Conservation (phyloP, 2,329 filamentous ascomycete genomes). For the Venturia aucupariae region DNA sequence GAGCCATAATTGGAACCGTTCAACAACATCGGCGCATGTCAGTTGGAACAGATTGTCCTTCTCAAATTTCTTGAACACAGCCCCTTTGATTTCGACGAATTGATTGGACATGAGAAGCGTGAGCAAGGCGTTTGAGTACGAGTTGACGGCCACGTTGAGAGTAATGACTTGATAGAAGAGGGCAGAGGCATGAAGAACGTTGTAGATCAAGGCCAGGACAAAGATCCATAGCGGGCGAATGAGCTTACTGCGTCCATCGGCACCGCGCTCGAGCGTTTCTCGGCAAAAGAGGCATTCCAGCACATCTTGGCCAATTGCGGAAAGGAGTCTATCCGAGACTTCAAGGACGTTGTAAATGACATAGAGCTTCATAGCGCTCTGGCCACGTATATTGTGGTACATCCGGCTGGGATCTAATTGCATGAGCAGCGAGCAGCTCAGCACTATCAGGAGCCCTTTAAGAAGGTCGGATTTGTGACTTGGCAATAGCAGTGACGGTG, state of each 20-base stretch:
- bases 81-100: slow-evolving; percentile 97
- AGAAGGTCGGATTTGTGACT: slow-evolving; percentile 94
- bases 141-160: slow-evolving; percentile 95
- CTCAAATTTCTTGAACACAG: slow-evolving; percentile 97
- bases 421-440: slow-evolving; percentile 78
- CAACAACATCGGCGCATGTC: slow-evolving; percentile 92
- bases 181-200: slow-evolving; percentile 74
- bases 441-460: slow-evolving; percentile 79
- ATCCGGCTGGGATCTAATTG: slow-evolving; percentile 90
- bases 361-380: slow-evolving; percentile 95
- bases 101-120: slow-evolving; percentile 93
- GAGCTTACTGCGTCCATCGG: slow-evolving; percentile 83
- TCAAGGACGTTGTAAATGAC: slow-evolving; percentile 98
- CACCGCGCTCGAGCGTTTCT: slow-evolving; percentile 81
- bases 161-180: slow-evolving; percentile 98
- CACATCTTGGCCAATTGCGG: slow-evolving; percentile 89
- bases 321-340: slow-evolving; percentile 70
- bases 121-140: slow-evolving; percentile 90
- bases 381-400: slow-evolving; percentile 95
- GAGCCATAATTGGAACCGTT: slow-evolving; percentile 94
- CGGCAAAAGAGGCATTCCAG: slow-evolving; percentile 91
- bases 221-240: slow-evolving; percentile 88
- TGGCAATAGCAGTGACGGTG: slow-evolving; percentile 72
- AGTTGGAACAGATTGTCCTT: slow-evolving; percentile 97
- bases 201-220: slow-evolving; percentile 74